These are phyloP conservation scores for Malassezia yamatoensis DNA, from an alignment of 1,284 basidiomycete species.

Conservation along the genomic window DNA sequence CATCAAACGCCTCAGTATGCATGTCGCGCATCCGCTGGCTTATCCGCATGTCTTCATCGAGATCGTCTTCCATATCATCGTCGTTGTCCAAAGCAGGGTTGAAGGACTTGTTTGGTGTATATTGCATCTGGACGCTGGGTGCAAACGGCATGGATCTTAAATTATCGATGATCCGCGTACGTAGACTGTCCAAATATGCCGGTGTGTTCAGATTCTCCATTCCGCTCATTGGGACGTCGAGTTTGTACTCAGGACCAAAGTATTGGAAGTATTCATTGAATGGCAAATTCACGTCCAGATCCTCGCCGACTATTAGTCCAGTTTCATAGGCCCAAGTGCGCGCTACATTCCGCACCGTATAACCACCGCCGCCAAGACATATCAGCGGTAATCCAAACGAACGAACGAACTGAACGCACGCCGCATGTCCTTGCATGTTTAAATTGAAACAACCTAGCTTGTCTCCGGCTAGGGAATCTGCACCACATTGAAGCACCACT, in stretches of 20 bases:
- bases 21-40: slow-evolving; percentile 34
- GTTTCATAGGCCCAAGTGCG: slow-evolving; percentile 95
- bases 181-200: slow-evolving; percentile 72
- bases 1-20: slow-evolving; percentile 34
- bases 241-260: slow-evolving; percentile 87
- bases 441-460: slow-evolving; percentile 94
- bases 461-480: slow-evolving; percentile 88
- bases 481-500: slow-evolving; percentile 87
- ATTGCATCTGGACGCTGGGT: slow-evolving; percentile 77
- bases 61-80: slow-evolving; percentile 43
- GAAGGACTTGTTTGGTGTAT: slow-evolving; percentile 56
- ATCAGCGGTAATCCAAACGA: slow-evolving; percentile 78
- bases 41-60: slow-evolving; percentile 48
- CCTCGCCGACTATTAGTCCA: slow-evolving; percentile 76
- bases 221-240: slow-evolving; percentile 82
- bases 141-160: slow-evolving; percentile 67
- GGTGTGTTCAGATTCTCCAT: slow-evolving; percentile 86
- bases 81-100: slow-evolving; percentile 57
- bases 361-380: slow-evolving; percentile 87
- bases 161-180: slow-evolving; percentile 65
- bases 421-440: slow-evolving; percentile 81
- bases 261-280: slow-evolving; percentile 97
- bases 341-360: slow-evolving; percentile 84
- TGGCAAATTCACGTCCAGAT: slow-evolving; percentile 68
- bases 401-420: slow-evolving; percentile 77